Evolutionary conservation across 108 stramenopile genomes (phyloP).

Genomic region (Conticribra guillardii): DNA sequence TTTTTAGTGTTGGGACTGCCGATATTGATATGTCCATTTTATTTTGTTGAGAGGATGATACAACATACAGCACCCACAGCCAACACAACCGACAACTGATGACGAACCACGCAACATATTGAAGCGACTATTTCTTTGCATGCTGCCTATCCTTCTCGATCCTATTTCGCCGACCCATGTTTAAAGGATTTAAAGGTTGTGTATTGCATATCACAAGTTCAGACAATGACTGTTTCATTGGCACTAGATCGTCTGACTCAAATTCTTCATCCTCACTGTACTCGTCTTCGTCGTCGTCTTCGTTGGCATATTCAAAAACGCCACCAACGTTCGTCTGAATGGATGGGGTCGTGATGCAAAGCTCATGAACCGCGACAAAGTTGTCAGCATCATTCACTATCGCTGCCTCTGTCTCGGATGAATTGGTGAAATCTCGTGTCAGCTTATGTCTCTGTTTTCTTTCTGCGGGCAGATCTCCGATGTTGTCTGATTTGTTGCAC

Average conservation of each 20-base stretch:
- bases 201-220: conserved; percentile 6
- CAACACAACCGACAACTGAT: too few relatives aligned
- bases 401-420: background rate
- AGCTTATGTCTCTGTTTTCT: too few relatives aligned
- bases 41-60: too few relatives aligned
- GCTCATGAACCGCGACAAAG: conserved; percentile 1
- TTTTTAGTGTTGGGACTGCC: too few relatives aligned
- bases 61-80: too few relatives aligned
- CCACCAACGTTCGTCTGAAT: too few relatives aligned
- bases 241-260: background rate
- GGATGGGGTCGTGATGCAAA: background rate
- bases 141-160: conserved; percentile 8
- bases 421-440: background rate
- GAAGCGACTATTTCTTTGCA: too few relatives aligned
- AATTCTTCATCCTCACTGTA: background rate
- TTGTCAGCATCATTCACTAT: background rate
- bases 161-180: conserved; percentile 7
- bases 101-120: too few relatives aligned
- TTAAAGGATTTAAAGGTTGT: background rate
- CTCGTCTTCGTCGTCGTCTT: too few relatives aligned
- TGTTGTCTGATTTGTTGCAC: background rate
- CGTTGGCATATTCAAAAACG: background rate
- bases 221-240: conserved; percentile 1
- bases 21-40: too few relatives aligned
- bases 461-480: background rate